Evolutionary conservation across 192 early-diverging fungal species (phyloP).

Genomic region (Piromyces sp.): DNA sequence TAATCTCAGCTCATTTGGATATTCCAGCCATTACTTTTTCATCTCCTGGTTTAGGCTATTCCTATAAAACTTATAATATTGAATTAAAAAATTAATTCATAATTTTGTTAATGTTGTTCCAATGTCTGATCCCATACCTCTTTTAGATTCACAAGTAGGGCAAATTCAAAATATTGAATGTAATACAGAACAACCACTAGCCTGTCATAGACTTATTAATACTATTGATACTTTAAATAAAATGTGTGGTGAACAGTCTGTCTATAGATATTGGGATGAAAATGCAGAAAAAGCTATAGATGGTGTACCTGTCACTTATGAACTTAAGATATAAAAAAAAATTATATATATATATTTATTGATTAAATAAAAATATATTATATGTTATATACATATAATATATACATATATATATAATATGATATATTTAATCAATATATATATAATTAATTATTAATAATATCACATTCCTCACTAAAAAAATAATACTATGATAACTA

Average conservation of each 20-base stretch:
- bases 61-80: background rate
- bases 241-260: background rate
- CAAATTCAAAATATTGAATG: background rate
- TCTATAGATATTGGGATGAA: background rate
- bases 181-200: background rate
- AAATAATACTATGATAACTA: too few relatives aligned
- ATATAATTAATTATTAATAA: too few relatives aligned
- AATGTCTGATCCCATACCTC: background rate
- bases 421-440: too few relatives aligned
- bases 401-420: too few relatives aligned
- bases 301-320: too few relatives aligned
- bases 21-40: background rate
- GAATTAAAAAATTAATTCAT: background rate
- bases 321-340: too few relatives aligned
- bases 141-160: background rate
- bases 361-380: too few relatives aligned
- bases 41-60: background rate
- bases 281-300: background rate
- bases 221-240: background rate
- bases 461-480: too few relatives aligned
- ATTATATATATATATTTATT: too few relatives aligned
- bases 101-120: background rate
- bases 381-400: too few relatives aligned
- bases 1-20: background rate
- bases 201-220: background rate